A percentile compares a stretch with the other conserved stretches of the same genome.
Evolutionary conservation across 768 basidiomycete species (phyloP).

Genomic region (Trametes gibbosa): DNA sequence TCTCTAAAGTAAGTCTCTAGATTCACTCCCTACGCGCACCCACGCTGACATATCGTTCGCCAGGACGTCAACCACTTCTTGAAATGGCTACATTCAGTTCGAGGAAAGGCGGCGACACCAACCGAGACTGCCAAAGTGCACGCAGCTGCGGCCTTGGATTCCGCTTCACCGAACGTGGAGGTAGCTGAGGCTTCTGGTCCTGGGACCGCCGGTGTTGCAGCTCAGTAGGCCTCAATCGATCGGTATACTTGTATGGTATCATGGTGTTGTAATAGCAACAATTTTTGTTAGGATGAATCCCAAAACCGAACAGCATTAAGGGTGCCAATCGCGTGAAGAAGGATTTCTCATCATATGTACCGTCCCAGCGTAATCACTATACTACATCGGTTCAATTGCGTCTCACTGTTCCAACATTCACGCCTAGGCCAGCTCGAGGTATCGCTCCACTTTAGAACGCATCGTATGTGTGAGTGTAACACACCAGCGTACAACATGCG

Average conservation of each 20-base stretch:
- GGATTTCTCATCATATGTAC: too few species aligned
- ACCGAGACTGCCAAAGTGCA: neutral
- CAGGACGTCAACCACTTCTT: constrained; percentile 76
- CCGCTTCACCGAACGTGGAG: neutral
- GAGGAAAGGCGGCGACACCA: constrained; percentile 14
- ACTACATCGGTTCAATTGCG: too few species aligned
- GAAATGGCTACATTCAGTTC: constrained; percentile 53
- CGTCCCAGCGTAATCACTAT: too few species aligned
- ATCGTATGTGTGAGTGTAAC: neutral
- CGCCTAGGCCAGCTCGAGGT: constrained; percentile 72
- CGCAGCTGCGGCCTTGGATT: neutral
- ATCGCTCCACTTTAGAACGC: constrained; percentile 65
- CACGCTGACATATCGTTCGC: constrained; percentile 1
- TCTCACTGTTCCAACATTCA: too few species aligned
- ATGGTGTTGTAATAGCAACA: neutral
- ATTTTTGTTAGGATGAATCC: neutral
- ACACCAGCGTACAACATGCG: neutral
- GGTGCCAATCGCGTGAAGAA: too few species aligned
- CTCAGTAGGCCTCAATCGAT: too few species aligned
- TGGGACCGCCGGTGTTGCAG: neutral
- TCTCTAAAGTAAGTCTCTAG: constrained; percentile 52
- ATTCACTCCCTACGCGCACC: neutral
- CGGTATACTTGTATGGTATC: neutral
- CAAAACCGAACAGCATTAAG: too few species aligned
- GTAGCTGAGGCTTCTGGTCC: neutral